Base-by-base conservation (phyloP, 257 asterid genomes). In the Oldenlandia corymbosa region DNA sequence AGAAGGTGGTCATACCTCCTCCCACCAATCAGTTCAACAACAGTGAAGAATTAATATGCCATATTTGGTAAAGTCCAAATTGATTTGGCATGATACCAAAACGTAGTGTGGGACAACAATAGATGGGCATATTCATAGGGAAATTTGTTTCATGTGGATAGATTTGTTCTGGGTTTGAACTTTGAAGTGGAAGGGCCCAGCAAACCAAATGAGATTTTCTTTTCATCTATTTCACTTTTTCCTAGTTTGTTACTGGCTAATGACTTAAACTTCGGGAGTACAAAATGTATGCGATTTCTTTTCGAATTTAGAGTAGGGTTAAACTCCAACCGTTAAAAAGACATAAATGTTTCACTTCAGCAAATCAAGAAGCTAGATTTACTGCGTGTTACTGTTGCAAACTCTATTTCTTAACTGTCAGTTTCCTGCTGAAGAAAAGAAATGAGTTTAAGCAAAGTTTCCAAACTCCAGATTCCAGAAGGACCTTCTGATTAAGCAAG, bases 1-100 rank as follows among this genome's bases (percentile, higher is more conserved):
- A n/a, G n/a, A 63, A 45, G 46, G 54, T 42, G 51, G 30, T 63
- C 55, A 63, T 12, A 27, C 43, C 69, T 65, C 55, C 58, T 47
- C 60, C 59, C 71, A 58, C 50, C 66, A 12, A 53, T 49, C 48
- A 63, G 23, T 64, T 13, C 30, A 17, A 8, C 57, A n/a, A n/a
- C 12, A 9, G 21, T 4, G 28, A 9, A 39, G 10, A 18, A 45
- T 45, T 57, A 13, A 18, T 34, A 27, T 32, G n/a, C 46, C 46
- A 9, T 34, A 57, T 32, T 32, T 32, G 10, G 18, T 2, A 27
- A 54, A n/a, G n/a, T 28, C 32, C 5, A 28, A 5, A 41, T 27
- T 20, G 16, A 30, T 12, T 16, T 27, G 56, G 20, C 21, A 4
- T 50, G 18, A 18, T 42, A 7, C 10, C 43, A 39, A 11, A 42